Base-by-base conservation (phyloP, 2,329 filamentous ascomycete species). In the Stenocarpella maydis region DNA sequence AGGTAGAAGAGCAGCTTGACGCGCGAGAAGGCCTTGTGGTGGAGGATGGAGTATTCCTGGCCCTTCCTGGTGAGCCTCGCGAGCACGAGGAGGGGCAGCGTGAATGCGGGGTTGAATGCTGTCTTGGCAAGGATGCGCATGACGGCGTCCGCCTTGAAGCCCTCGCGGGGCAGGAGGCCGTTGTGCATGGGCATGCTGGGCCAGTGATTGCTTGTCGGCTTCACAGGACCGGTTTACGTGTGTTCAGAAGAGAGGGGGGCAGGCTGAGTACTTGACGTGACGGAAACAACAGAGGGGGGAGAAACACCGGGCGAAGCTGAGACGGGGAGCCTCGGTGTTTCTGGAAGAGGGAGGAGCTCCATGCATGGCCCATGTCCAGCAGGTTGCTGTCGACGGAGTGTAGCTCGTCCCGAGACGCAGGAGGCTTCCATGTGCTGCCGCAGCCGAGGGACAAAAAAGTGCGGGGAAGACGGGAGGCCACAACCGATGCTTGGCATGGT, bases 21-120 rank as follows among this genome's bases (percentile, higher is more conserved):
- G 50, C 84, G 80, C 45, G 83, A 83, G 70, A 87, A 83, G 10
- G 84, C 81, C 1, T 76, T 80, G 19, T 86, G 83, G 72, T 89
- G 85, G 26, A 87, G 79, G 67, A 85, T 83, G 12, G 83, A 78
- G 21, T 91, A 76, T 64, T 87, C 80, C 67, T 84, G 82, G 61
- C 91, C 91, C 72, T 84, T 84, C 73, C 86, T 82, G n/a, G 90
- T 92, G 81, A 88, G 91, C 34, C 86, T 85, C 10, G 88, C 86
- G 26, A 90, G 82, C 5, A 92, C 83, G 53, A 92, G 75, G 28
- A 93, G 81, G 0, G 90, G 87, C 15, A 93, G 79, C 0, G 91
- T 85, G 24, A 92, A 80, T 47, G 83, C 82, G 1, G 91, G 91
- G 75, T 92, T 91, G 70, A 93, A 81, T 8, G 86, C 82, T 0